A percentile compares a stretch with the other conserved stretches of the same genome.
Evolutionary conservation across 768 basidiomycete genomes (phyloP).

Genomic region (Panellus pusillus): DNA sequence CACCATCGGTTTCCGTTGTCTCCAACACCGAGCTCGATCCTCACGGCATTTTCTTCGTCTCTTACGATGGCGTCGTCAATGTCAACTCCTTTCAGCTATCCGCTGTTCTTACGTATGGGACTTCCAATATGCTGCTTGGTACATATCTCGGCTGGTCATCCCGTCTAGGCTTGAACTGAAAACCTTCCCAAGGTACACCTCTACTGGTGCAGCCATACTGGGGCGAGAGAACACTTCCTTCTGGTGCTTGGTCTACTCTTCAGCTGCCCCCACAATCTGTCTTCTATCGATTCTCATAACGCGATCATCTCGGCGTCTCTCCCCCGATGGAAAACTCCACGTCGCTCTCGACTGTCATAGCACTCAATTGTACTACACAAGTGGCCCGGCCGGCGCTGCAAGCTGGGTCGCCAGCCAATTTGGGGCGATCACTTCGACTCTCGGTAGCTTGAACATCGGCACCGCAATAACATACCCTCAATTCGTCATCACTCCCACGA

Average conservation of each 20-base stretch:
- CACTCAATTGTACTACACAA: slow-evolving; percentile 42
- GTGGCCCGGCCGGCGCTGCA: slow-evolving; percentile 41
- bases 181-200: slow-evolving; percentile 32
- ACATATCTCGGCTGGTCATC: not conserved
- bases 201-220: slow-evolving; percentile 38
- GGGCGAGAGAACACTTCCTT: slow-evolving; percentile 41
- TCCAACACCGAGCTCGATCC: slow-evolving; percentile 39
- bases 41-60: slow-evolving; percentile 44
- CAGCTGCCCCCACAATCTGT: slow-evolving; percentile 43
- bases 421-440: slow-evolving; percentile 38
- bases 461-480: slow-evolving; percentile 48
- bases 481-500: slow-evolving; percentile 47
- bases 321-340: slow-evolving; percentile 47
- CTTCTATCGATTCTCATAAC: slow-evolving; percentile 45
- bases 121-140: slow-evolving; percentile 47
- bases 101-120: slow-evolving; percentile 38
- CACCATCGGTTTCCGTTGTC: slow-evolving; percentile 40
- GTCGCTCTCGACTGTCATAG: slow-evolving; percentile 50
- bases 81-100: slow-evolving; percentile 49
- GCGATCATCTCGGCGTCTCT: slow-evolving; percentile 44
- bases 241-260: slow-evolving; percentile 41
- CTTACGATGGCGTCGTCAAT: slow-evolving; percentile 48
- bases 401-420: slow-evolving; percentile 46
- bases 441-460: slow-evolving; percentile 43
- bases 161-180: not conserved